A percentile compares a stretch with the other conserved stretches of the same genome.
Evolutionary conservation across 768 basidiomycete species (phyloP).

Genomic region (Kwoniella pini): DNA sequence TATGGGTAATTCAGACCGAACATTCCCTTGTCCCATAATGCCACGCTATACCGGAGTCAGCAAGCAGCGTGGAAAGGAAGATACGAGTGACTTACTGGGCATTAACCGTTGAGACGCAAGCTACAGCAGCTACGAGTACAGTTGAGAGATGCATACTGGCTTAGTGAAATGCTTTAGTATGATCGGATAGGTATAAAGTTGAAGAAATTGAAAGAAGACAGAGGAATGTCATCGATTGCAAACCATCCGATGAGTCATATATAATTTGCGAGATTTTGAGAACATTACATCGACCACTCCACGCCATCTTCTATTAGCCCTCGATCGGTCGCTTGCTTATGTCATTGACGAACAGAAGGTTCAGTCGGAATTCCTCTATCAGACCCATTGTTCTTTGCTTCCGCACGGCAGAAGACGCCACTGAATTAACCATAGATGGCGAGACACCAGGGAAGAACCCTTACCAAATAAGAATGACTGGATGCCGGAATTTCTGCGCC

Average conservation of each 20-base stretch:
- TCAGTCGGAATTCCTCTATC: neutral
- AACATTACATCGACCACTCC: constrained; percentile 1
- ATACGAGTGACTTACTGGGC: constrained; percentile 19
- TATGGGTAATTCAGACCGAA: constrained; percentile 44
- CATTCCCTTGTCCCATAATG: constrained; percentile 40
- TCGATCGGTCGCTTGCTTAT: neutral
- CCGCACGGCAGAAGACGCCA: neutral
- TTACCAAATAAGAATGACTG: neutral
- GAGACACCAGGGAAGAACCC: neutral
- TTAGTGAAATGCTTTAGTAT: neutral
- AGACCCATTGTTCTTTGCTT: neutral
- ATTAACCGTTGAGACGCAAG: constrained; percentile 5
- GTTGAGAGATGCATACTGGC: neutral
- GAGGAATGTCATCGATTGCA: neutral
- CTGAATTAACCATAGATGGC: constrained; percentile 6
- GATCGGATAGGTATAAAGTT: neutral
- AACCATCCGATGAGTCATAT: constrained; percentile 1
- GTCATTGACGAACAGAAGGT: neutral
- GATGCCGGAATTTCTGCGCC: neutral
- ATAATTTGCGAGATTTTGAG: neutral
- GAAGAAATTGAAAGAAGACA: neutral
- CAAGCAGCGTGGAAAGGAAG: neutral
- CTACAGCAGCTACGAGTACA: neutral
- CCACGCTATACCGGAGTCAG: constrained; percentile 19
- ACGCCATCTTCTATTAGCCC: neutral